Conservation (phyloP, 805 yeast genomes). For the Schwanniomyces vanrijiae region DNA sequence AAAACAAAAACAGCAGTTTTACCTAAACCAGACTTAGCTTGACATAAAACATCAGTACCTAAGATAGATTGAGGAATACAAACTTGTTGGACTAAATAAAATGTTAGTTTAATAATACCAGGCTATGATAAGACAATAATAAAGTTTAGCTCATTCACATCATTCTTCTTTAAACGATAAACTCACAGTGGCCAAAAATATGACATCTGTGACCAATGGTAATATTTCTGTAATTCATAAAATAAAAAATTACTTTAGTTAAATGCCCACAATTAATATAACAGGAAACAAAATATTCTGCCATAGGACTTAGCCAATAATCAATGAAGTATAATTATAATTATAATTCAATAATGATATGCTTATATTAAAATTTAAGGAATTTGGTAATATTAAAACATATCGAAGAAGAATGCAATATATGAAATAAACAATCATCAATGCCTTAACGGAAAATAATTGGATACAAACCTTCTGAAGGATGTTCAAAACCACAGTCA, state of each 20-base stretch:
- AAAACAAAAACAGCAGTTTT: conserved; percentile 97
- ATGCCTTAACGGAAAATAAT: not conserved
- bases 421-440: conserved; percentile 2
- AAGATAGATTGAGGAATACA: conserved; percentile 97
- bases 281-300: not conserved
- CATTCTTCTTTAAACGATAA: conserved; percentile 4
- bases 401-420: conserved; percentile 5
- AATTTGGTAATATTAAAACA: not conserved
- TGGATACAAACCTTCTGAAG: conserved; percentile 87
- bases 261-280: not conserved
- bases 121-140: not conserved
- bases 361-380: not conserved
- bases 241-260: not conserved
- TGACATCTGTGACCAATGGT: not conserved
- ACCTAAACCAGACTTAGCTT: conserved; percentile 99
- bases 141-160: conserved; percentile 1
- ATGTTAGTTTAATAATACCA: conserved; percentile 18
- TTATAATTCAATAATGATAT: not conserved
- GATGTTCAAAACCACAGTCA: conserved; percentile 99
- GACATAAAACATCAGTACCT: conserved; percentile 97
- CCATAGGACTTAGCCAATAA: not conserved
- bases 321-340: not conserved
- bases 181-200: not conserved
- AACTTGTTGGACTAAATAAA: conserved; percentile 82
- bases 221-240: not conserved